phyloP scores from a whole-genome alignment of 371 early-diverging fungal species.

The Syncephalastrum racemosum region DNA sequence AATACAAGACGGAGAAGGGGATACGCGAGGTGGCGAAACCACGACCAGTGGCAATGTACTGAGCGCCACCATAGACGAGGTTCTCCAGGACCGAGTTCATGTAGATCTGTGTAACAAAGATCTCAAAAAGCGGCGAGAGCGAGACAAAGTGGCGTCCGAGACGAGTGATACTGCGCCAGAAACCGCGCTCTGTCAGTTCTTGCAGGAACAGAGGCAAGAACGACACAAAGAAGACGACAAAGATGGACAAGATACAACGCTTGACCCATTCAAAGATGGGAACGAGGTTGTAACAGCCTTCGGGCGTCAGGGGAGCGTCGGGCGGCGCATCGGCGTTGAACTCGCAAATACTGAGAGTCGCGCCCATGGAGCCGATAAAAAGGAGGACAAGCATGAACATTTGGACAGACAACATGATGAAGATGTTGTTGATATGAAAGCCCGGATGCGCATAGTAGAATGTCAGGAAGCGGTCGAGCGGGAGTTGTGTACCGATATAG shows the following conservation, averaged over 20 bases:
- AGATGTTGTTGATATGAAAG: constrained; percentile 90
- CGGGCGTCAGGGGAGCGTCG: constrained; percentile 49
- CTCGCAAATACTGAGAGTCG: constrained; percentile 56
- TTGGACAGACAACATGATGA: constrained; percentile 85
- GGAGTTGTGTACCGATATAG: constrained; percentile 82
- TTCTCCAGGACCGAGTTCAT: constrained; percentile 81
- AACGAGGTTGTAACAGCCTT: constrained; percentile 72
- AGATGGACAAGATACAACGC: constrained; percentile 77
- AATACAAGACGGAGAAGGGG: constrained; percentile 76
- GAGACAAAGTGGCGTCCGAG: constrained; percentile 83
- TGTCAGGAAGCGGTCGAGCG: constrained; percentile 84
- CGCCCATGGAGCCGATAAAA: constrained; percentile 73
- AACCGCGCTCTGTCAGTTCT: constrained; percentile 84
- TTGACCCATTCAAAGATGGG: constrained; percentile 84
- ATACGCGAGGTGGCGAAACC: constrained; percentile 88
- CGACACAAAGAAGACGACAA: constrained; percentile 77
- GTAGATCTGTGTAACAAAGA: constrained; percentile 89
- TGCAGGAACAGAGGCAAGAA: constrained; percentile 88
- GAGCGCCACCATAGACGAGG: constrained; percentile 83
- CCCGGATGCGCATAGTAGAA: constrained; percentile 91
- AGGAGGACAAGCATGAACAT: constrained; percentile 81
- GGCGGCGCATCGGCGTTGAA: constrained; percentile 49
- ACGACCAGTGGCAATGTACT: constrained; percentile 88
- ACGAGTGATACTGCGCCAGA: constrained; percentile 71
- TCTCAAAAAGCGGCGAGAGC: constrained; percentile 86